These are phyloP conservation scores for Hymenoscyphus fraxineus DNA, from an alignment of 2,329 filamentous ascomycete species.

Conservation along the genomic window DNA sequence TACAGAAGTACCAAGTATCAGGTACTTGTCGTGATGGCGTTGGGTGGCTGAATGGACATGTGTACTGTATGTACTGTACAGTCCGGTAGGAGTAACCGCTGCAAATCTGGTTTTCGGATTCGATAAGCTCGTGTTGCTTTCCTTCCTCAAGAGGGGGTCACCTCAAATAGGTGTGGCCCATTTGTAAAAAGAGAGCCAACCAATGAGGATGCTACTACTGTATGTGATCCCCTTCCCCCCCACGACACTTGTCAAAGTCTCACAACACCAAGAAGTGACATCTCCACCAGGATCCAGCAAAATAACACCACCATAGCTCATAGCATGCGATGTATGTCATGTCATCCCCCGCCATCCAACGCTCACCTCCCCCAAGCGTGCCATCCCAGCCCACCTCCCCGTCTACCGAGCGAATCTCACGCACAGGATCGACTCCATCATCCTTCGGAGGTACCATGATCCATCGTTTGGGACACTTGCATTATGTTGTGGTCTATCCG, in stretches of 20 bases:
- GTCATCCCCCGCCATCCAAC: constrained; percentile 1
- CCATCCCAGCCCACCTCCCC: neutral
- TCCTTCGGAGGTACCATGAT: constrained; percentile 12
- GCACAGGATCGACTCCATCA: constrained; percentile 13
- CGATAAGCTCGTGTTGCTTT: neutral
- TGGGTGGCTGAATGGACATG: neutral
- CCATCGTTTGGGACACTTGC: constrained; percentile 3
- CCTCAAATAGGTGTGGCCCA: neutral
- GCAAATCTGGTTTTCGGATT: too few relatives aligned
- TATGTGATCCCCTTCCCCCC: neutral
- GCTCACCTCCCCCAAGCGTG: constrained; percentile 1
- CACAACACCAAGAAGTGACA: constrained; percentile 1
- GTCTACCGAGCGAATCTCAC: constrained; percentile 13
- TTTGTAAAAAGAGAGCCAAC: neutral
- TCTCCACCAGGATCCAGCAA: neutral
- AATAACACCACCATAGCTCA: neutral
- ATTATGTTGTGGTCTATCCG: constrained; percentile 6
- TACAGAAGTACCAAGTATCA: constrained; percentile 1
- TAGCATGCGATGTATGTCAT: neutral
- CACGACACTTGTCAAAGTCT: neutral
- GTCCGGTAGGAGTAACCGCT: neutral
- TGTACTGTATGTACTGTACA: neutral
- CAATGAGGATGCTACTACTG: neutral
- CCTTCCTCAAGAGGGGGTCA: neutral
- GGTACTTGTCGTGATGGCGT: neutral